These are phyloP conservation scores for Fagopyrum esculentum DNA, from an alignment of 148 eudicot species.

Conservation along the genomic window DNA sequence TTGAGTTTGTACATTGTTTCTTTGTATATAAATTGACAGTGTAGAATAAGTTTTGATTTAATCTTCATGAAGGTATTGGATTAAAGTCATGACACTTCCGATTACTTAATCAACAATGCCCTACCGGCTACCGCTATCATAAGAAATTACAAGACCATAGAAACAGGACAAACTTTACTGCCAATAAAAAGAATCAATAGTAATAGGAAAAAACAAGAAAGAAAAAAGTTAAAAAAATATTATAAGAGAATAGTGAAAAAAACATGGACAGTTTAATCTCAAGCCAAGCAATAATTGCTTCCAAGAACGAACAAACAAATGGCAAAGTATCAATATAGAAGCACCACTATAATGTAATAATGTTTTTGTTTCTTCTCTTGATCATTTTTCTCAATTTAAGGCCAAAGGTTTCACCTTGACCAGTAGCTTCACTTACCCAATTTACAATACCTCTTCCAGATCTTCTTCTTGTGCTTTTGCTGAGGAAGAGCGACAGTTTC, in stretches of 20 bases:
- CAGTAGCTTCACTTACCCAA: conserved; percentile 11
- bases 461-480: conserved; percentile 23
- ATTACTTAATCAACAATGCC: too few species aligned
- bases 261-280: too few species aligned
- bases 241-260: too few species aligned
- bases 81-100: too few species aligned
- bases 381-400: background rate
- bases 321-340: background rate
- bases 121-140: too few species aligned
- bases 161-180: background rate
- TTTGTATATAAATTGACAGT: too few species aligned
- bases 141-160: too few species aligned
- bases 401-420: background rate
- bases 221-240: too few species aligned
- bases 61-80: too few species aligned
- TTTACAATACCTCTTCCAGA: conserved; percentile 24
- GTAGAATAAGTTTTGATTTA: too few species aligned
- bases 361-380: conserved; percentile 8
- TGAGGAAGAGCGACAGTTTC: conserved; percentile 39
- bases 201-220: background rate
- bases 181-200: background rate
- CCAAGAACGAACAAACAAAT: conserved; percentile 39
- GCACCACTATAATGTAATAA: background rate
- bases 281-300: background rate
- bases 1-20: too few species aligned